Base-by-base conservation (phyloP, 306 rosid species). In the Clitoria ternatea region DNA sequence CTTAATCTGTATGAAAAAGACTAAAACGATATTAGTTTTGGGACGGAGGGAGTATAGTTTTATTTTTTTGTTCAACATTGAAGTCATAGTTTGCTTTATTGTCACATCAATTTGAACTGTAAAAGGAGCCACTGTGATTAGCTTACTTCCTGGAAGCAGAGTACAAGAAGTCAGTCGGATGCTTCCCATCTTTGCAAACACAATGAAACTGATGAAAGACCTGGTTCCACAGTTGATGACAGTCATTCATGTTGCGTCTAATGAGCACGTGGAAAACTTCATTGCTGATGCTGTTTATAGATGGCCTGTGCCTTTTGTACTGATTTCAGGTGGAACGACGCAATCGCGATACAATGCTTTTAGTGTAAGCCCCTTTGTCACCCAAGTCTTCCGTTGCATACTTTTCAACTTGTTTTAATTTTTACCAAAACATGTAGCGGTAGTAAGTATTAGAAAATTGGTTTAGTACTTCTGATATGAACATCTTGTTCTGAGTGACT, bases 101-200 rank as follows among this genome's bases (percentile, higher is more conserved):
- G 7, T 76, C 76, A 77, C 56, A 27, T 57, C 57, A 23, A 20
- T 60, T 71, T 75, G 55, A 17, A 81, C 49, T 61, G 83, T 80
- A 52, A 56, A 78, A 93, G 98, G 90, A 66, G 87, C 95, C 47
- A 84, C 87, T 48, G 77, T 87, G 69, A 77, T 94, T 65, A 90
- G 92, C 79, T 77, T 94, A 87, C 97, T 90, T 89, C 98, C 98
- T 68, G 98, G 97, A 83, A 94, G 97, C 82, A 90, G 98, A 83
- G 72, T 85, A 56, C 97, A 90, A 79, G 98, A 94, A 80, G 95
- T 90, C 79, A 81, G 77, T 17, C 86, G 88, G 82, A 90, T 94
- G 97, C 85, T 87, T 69, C 81, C 95, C 35, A 81, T 94, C 79
- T 94, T 79, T 12, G 62, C 84, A 69, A 80, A 81, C 32, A 66